phyloP scores from a whole-genome alignment of 2,329 filamentous ascomycete species.

The Claviceps africana region DNA sequence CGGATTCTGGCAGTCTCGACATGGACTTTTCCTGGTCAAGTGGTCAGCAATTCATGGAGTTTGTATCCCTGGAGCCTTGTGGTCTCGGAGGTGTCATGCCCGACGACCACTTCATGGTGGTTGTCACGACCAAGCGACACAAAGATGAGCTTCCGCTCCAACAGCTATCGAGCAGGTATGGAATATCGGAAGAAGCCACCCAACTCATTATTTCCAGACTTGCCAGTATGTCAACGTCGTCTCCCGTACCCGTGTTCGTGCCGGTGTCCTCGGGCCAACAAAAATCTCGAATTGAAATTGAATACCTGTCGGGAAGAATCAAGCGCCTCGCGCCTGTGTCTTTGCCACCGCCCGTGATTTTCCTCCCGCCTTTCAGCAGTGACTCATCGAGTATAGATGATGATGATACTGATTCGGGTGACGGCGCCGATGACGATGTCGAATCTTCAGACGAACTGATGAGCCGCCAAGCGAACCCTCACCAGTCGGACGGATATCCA shows the following conservation, averaged over 20 bases:
- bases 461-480: slow-evolving; percentile 21
- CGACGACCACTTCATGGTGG: slow-evolving; percentile 49
- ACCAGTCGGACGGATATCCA: slow-evolving; percentile 27
- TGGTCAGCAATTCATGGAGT: slow-evolving; percentile 23
- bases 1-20: slow-evolving; percentile 25
- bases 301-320: slow-evolving; percentile 30
- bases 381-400: slow-evolving; percentile 23
- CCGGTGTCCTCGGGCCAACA: not conserved
- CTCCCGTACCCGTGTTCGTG: slow-evolving; percentile 12
- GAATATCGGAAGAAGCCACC: slow-evolving; percentile 17
- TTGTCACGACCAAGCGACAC: slow-evolving; percentile 36
- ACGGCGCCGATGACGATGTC: slow-evolving; percentile 14
- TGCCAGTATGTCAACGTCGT: slow-evolving; percentile 27
- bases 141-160: slow-evolving; percentile 7
- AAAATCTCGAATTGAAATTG: slow-evolving; percentile 22
- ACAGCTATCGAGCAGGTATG: not conserved
- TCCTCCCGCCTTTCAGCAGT: slow-evolving; percentile 33
- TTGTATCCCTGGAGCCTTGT: slow-evolving; percentile 36
- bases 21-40: slow-evolving; percentile 34
- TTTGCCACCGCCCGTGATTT: slow-evolving; percentile 38
- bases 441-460: slow-evolving; percentile 17
- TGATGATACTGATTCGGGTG: slow-evolving; percentile 14
- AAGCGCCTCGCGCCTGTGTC: slow-evolving; percentile 31
- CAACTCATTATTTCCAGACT: slow-evolving; percentile 29
- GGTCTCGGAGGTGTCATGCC: slow-evolving; percentile 46